Evolutionary conservation across 306 rosid species (phyloP).

Genomic region (Casuarina cunninghamiana): DNA sequence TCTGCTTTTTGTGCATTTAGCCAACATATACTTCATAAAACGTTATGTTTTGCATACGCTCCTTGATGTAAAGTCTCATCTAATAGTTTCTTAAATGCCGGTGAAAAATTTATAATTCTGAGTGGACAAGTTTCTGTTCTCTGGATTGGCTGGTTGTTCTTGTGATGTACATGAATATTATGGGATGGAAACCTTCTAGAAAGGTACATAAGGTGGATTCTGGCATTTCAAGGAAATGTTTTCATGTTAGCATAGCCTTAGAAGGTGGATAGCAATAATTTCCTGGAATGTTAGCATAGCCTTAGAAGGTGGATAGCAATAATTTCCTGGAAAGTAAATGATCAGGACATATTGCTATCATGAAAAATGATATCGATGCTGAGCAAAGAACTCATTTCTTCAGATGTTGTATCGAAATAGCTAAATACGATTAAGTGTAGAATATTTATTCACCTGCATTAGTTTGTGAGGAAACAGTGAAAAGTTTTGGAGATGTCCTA

Average conservation of each 20-base stretch:
- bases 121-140: neutral
- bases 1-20: neutral
- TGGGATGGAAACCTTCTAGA: neutral
- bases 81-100: neutral
- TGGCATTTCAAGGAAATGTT: neutral
- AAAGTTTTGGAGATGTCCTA: neutral
- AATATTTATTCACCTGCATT: neutral
- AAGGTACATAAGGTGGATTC: neutral
- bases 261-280: neutral
- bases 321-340: neutral
- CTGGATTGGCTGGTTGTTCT: neutral
- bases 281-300: neutral
- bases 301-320: neutral
- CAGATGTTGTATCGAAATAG: neutral
- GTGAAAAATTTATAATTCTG: neutral
- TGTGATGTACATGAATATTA: neutral
- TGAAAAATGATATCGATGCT: neutral
- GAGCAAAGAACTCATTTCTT: neutral
- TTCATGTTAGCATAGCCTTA: neutral
- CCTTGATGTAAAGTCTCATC: neutral
- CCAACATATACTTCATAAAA: neutral
- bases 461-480: neutral
- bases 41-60: neutral
- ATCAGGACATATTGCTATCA: neutral
- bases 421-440: neutral